These are phyloP conservation scores for Neurospora sp. DNA, from an alignment of 2,329 filamentous ascomycete species.

Conservation along the genomic window DNA sequence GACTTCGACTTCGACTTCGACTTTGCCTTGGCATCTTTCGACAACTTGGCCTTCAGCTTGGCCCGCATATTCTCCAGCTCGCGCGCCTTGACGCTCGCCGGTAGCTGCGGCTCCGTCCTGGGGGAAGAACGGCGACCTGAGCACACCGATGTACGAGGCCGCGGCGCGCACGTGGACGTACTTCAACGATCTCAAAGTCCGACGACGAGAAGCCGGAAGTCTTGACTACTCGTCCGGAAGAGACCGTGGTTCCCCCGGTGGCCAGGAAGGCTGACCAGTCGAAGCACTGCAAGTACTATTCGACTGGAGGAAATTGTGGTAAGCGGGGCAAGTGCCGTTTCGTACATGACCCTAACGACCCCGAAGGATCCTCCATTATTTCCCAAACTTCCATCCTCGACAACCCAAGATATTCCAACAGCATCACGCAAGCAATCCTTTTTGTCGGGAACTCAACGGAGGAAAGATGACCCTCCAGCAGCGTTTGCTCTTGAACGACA, in stretches of 20 bases:
- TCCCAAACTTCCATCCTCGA: too few relatives aligned
- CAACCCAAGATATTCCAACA: too few relatives aligned
- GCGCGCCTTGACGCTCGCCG: not conserved
- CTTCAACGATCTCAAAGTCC: conserved; percentile 32
- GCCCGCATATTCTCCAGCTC: not conserved
- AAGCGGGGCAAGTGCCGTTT: conserved; percentile 70
- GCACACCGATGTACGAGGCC: not conserved
- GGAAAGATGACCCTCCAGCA: conserved; percentile 57
- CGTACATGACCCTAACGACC: conserved; percentile 47
- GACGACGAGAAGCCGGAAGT: conserved; percentile 51
- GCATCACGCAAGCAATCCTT: too few relatives aligned
- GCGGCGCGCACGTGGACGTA: not conserved
- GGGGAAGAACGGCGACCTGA: not conserved
- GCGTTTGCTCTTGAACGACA: conserved; percentile 55
- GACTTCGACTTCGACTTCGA: too few relatives aligned
- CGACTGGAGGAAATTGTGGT: conserved; percentile 56
- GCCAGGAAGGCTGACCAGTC: conserved; percentile 50
- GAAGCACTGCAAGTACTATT: conserved; percentile 62
- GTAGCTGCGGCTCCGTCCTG: not conserved
- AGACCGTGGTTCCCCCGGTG: conserved; percentile 30
- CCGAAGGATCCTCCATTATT: too few relatives aligned
- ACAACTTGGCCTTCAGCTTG: not conserved
- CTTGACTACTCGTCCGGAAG: conserved; percentile 38
- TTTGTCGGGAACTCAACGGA: conserved; percentile 51
- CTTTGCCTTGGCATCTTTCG: too few relatives aligned